Evolutionary conservation across 306 rosid genomes (phyloP), one percentile per base, ranked within the genome.

Genomic region (Citrullus amarus): DNA sequence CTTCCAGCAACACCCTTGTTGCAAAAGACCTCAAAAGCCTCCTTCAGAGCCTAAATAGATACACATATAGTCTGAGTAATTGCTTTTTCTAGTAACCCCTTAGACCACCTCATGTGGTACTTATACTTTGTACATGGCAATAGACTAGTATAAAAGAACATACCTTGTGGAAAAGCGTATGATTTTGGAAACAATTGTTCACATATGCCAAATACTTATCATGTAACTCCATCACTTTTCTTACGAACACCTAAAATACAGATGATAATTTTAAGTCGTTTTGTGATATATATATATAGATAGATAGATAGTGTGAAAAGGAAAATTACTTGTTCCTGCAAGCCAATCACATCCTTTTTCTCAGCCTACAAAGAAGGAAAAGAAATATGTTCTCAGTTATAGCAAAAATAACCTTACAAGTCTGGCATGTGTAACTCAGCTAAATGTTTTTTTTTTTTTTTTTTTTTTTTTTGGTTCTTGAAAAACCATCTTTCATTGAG

Each of bases 131-230:
- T 54, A 68, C 5, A 2, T 68, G 5, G 55, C 20, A 20, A 68
- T 43, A 68, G 18, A 68, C 32, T 14, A 72, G 30, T 62, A 60
- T 67, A 44, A 62, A 81, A 41, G 59, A 39, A 44, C 87, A 80
- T 25, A 85, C 91, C 91, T 85, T 88, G 77, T 83, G 91, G 80
- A 88, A 88, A 80, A 88, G 89, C 2, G 89, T 83, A 79, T 88
- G 98, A 82, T 92, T 92, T 87, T 89, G 96, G 83, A 94, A 94
- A 85, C 96, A 92, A 44, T 87, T 86, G 55, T 87, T 90, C 83
- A 94, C 96, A 75, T 92, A 87, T 48, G 87, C 89, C 39, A 83
- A 78, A 79, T 88, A 88, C 50, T 88, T 88, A 82, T 88, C 91
- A 28, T 88, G 91, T 48, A 88, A 83, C 80, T 85, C 91, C 48